Base-by-base conservation (phyloP, 257 asterid species). In the Gentiana macrophylla region DNA sequence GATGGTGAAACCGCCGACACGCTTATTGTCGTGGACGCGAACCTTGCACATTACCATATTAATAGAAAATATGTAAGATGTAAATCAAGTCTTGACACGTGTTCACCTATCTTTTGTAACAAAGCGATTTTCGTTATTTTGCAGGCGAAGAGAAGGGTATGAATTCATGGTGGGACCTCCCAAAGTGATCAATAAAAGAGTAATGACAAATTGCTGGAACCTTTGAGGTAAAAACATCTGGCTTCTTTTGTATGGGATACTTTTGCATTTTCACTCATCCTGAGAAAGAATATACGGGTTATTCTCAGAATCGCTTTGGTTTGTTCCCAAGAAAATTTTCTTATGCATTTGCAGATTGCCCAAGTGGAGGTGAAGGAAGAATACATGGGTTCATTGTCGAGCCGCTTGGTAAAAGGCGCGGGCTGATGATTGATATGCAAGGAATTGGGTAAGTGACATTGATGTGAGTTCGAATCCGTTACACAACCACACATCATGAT, bases 151-250 rank as follows among this genome's bases (percentile, higher is more conserved):
- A 74, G 99, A 92, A 85, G 99, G 99, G 72, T 88, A 70, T 8
- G 99, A 92, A 70, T 88, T 88, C 91, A 92, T 92, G 99, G 99
- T 92, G 67, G 99, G 99, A 49, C 99, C 99, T 11, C 99, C 99
- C 59, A 92, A 88, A 76, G 97, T 92, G 63, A 92, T 92, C 65
- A 92, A 92, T 76, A 92, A 85, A 72, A 77, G 33, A 35, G 89
- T 66, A 60, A 75, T n/a, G 99, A 84, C 79, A 81, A 81, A 67
- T 58, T 83, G 75, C 79, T 85, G 50, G 99, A 92, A 69, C 97
- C 99, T 53, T 59, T 59, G 99, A 92, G 98, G 97, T 84, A 62
- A 76, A 59, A 48, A 32, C 35, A 56, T 24, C 50, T 47, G 60
- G 34, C 45, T 50, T 15, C 24, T 15, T 15, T 44, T 51, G 5